Base-by-base conservation (phyloP, 805 yeast genomes). In the Ogataea naganishii region DNA sequence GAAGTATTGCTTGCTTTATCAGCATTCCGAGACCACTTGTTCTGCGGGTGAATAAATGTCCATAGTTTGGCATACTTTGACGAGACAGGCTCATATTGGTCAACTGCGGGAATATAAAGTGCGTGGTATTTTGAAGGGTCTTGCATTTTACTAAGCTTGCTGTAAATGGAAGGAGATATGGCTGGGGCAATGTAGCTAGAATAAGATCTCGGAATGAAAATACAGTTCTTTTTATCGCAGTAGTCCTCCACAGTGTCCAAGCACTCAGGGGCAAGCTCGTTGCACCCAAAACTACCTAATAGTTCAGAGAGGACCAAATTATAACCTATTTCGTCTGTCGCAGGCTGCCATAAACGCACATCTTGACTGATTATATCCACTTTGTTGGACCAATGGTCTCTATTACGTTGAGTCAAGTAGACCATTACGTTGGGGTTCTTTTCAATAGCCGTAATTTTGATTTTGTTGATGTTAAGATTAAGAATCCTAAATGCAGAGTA, bases 281-380 rank as follows among this genome's bases (percentile, higher is more conserved):
- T 89, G 51, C 94, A 89, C 4, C 95, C 96, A 57, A 89, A 81
- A 11, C 95, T 82, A 5, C 96, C 96, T 17, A 88, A 53, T 6
- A 89, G 58, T 50, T 88, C 96, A 25, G 94, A 80, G 2, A 89
- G 65, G 7, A 86, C 67, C 24, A 88, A 44, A 45, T 81, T 68
- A 33, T 67, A 64, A 12, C 59, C 57, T 9, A 47, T 37, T 39
- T 40, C 3, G 61, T 30, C 21, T 9, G 34, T 17, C 4, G 23
- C n/a, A 6, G 49, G 47, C 7, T 44, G 31, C 75, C 77, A 71
- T 3, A 44, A 36, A 12, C 92, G 56, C 52, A 76, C 69, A 51
- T 88, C 95, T 4, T 58, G 60, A 24, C 63, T 53, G 4, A 79
- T 47, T 3, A 86, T 50, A 7, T 61, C 47, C 1, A 82, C 80